A percentile compares a stretch with the other conserved stretches of the same genome.
Evolutionary conservation across 1,139 yeast species (phyloP).

Genomic region (Geotrichum histeridarum): DNA sequence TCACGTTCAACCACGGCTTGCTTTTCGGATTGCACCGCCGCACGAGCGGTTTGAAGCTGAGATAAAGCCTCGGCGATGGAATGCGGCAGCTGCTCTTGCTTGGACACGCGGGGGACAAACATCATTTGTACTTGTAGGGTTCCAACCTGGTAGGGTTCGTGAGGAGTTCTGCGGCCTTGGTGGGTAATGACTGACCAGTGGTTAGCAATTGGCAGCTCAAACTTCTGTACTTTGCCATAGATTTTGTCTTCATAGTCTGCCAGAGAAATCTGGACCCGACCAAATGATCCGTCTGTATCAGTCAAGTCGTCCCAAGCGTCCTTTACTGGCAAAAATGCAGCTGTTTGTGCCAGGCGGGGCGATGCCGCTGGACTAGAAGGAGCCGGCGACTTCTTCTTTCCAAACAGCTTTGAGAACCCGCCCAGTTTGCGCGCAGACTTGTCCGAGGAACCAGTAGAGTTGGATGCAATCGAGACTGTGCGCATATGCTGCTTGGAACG

Average conservation of each 20-base stretch:
- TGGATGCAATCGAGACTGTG: constrained; percentile 2
- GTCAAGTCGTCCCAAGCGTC: constrained; percentile 13
- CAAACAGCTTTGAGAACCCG: constrained; percentile 17
- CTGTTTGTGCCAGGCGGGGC: background rate
- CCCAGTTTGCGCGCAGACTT: constrained; percentile 2
- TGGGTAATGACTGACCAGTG: constrained; percentile 60
- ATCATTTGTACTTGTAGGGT: constrained; percentile 64
- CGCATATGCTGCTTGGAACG: constrained; percentile 1
- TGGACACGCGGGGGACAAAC: constrained; percentile 53
- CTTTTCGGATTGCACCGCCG: constrained; percentile 2
- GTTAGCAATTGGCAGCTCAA: constrained; percentile 60
- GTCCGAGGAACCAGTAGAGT: background rate
- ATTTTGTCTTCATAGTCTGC: constrained; percentile 52
- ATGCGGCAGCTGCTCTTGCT: constrained; percentile 48
- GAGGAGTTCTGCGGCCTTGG: constrained; percentile 15
- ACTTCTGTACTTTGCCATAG: constrained; percentile 49
- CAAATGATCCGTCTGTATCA: constrained; percentile 87
- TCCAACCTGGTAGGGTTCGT: constrained; percentile 58
- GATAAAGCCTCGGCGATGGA: constrained; percentile 50
- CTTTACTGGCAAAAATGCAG: background rate
- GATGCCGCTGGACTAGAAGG: background rate
- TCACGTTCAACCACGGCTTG: constrained; percentile 15
- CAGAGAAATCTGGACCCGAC: constrained; percentile 63
- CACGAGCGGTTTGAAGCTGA: constrained; percentile 28
- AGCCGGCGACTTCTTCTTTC: constrained; percentile 26